A percentile compares a stretch with the other conserved stretches of the same genome.
Conservation (phyloP, 306 rosid genomes). For the Castanopsis chinensis region DNA sequence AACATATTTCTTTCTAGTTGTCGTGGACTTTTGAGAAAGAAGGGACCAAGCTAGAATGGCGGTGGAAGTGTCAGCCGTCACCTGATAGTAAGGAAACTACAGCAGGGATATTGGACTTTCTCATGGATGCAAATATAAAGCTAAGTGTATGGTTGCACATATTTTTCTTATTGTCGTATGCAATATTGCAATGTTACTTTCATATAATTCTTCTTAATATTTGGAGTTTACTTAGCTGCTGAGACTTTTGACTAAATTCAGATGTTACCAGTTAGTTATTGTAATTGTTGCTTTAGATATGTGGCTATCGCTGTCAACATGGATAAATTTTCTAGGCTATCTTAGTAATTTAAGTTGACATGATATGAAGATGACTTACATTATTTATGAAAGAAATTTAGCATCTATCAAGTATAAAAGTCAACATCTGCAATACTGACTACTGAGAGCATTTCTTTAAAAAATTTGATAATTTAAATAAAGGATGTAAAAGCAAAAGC, state of each 20-base stretch:
- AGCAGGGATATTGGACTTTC: conserved; percentile 69
- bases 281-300: neutral
- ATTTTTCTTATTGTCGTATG: neutral
- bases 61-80: conserved; percentile 81
- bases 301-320: neutral
- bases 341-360: neutral
- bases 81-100: conserved; percentile 60
- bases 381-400: neutral
- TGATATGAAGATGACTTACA: neutral
- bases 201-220: neutral
- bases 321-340: neutral
- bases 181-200: neutral
- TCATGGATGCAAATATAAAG: conserved; percentile 75
- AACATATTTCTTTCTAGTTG: conserved; percentile 44
- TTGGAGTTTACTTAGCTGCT: neutral
- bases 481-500: neutral
- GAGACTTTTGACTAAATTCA: neutral
- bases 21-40: conserved; percentile 89
- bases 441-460: neutral
- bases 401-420: neutral
- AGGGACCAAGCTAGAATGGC: conserved; percentile 78
- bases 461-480: neutral
- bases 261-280: too few relatives aligned
- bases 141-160: conserved; percentile 65
- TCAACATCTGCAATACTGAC: neutral